Percentiles rank a stretch among this genome's conserved stretches.
phyloP scores from a whole-genome alignment of 257 asterid genomes.

The Solanum piurae region DNA sequence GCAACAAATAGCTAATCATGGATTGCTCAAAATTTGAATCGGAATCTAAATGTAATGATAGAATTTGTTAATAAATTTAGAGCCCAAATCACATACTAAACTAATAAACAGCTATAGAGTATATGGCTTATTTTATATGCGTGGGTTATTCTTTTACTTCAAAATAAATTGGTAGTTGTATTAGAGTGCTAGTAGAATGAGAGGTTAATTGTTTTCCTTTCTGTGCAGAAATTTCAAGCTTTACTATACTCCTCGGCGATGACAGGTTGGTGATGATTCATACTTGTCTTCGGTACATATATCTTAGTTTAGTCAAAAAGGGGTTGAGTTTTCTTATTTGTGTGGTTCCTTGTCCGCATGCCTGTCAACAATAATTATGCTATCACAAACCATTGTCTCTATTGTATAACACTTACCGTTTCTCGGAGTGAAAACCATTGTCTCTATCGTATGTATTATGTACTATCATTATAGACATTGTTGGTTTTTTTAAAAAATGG shows the following conservation, averaged over 20 bases:
- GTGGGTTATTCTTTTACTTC: not conserved
- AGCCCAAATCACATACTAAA: not conserved
- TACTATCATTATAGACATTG: not conserved
- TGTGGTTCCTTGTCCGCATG: not conserved
- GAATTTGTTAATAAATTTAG: not conserved
- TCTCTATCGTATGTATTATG: not conserved
- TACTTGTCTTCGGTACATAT: not conserved
- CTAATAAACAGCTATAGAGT: not conserved
- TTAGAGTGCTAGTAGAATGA: not conserved
- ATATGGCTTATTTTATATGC: not conserved
- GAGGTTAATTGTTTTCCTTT: not conserved
- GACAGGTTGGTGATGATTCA: constrained; percentile 39
- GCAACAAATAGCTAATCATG: not conserved
- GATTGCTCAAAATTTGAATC: not conserved
- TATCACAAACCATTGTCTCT: not conserved
- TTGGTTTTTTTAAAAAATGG: too few species aligned
- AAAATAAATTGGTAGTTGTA: not conserved
- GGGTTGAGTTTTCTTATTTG: not conserved
- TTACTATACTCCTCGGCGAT: constrained; percentile 40
- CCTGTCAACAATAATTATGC: not conserved
- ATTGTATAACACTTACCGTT: not conserved
- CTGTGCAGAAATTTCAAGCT: constrained; percentile 58
- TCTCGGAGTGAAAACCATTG: not conserved
- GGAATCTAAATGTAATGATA: not conserved
- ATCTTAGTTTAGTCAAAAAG: not conserved